phyloP scores from a whole-genome alignment of 805 yeast genomes.

The Wickerhamiella dianesei region DNA sequence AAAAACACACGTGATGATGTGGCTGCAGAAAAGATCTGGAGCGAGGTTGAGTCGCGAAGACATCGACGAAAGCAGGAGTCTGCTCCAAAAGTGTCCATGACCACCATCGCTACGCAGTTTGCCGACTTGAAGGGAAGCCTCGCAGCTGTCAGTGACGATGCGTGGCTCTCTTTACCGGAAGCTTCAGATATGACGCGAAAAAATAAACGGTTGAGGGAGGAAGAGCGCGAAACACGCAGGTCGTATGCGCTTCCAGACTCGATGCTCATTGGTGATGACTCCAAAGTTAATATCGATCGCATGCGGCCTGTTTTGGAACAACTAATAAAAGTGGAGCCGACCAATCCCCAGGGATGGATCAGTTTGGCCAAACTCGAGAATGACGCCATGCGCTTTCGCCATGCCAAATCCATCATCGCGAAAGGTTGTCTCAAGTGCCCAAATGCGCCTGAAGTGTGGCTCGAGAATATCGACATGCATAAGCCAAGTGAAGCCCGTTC shows the following conservation, averaged over 20 bases:
- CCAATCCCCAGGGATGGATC: slow-evolving; percentile 68
- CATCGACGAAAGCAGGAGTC: background rate
- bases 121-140: slow-evolving; percentile 54
- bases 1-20: slow-evolving; percentile 40
- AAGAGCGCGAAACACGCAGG: slow-evolving; percentile 49
- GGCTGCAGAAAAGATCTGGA: slow-evolving; percentile 66
- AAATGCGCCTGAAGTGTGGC: slow-evolving; percentile 61
- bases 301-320: slow-evolving; percentile 52
- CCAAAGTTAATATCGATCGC: slow-evolving; percentile 33
- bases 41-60: slow-evolving; percentile 39
- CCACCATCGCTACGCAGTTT: slow-evolving; percentile 31
- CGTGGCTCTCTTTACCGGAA: slow-evolving; percentile 79
- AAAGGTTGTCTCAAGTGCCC: slow-evolving; percentile 67
- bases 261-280: slow-evolving; percentile 25
- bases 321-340: slow-evolving; percentile 58
- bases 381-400: slow-evolving; percentile 38
- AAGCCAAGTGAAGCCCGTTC: slow-evolving; percentile 35
- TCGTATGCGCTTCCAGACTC: slow-evolving; percentile 76
- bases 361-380: slow-evolving; percentile 73
- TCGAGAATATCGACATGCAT: slow-evolving; percentile 60
- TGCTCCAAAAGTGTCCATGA: background rate
- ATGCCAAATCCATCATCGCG: slow-evolving; percentile 49
- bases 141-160: slow-evolving; percentile 29
- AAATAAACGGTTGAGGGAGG: slow-evolving; percentile 57
- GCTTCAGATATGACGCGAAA: slow-evolving; percentile 74